phyloP scores from a whole-genome alignment of 331 rosid species.

The Acacia pycnantha region DNA sequence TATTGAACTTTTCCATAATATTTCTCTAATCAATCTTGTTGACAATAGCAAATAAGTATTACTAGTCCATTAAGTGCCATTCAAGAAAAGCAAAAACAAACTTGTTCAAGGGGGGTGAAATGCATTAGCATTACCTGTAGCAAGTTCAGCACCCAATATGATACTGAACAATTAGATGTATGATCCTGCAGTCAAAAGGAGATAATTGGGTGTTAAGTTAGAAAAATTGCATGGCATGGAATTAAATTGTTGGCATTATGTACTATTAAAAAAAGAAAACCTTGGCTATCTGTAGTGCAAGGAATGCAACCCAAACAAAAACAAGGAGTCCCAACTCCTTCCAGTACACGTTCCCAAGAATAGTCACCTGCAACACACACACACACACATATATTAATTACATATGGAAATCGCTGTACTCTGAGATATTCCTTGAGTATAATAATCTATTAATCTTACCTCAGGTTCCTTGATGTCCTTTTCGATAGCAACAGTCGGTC shows the following conservation, averaged over 20 bases:
- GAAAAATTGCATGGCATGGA: slow-evolving; percentile 12
- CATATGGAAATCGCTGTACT: slow-evolving; percentile 27
- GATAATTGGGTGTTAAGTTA: slow-evolving; percentile 14
- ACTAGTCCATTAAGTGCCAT: not conserved
- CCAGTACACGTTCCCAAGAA: slow-evolving; percentile 73
- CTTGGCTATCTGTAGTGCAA: slow-evolving; percentile 74
- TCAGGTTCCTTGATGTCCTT: slow-evolving; percentile 41
- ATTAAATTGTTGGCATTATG: not conserved
- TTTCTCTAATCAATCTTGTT: too few relatives aligned
- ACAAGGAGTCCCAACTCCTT: slow-evolving; percentile 84
- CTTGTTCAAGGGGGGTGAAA: slow-evolving; percentile 11
- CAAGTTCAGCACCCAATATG: slow-evolving; percentile 73
- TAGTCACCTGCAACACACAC: slow-evolving; percentile 52
- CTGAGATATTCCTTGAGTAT: not conserved
- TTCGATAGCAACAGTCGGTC: slow-evolving; percentile 39
- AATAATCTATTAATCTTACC: slow-evolving; percentile 31
- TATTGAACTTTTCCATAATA: too few relatives aligned
- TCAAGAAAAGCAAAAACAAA: slow-evolving; percentile 6
- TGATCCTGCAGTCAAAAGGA: slow-evolving; percentile 43
- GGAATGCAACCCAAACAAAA: slow-evolving; percentile 90
- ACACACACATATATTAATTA: not conserved
- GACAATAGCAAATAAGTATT: too few relatives aligned
- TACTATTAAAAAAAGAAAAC: slow-evolving; percentile 38
- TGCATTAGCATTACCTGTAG: slow-evolving; percentile 61
- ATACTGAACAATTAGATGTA: slow-evolving; percentile 60